Percentiles rank a stretch among this genome's conserved stretches.
Evolutionary conservation across 768 basidiomycete species (phyloP).

Genomic region (Galerina marginata): DNA sequence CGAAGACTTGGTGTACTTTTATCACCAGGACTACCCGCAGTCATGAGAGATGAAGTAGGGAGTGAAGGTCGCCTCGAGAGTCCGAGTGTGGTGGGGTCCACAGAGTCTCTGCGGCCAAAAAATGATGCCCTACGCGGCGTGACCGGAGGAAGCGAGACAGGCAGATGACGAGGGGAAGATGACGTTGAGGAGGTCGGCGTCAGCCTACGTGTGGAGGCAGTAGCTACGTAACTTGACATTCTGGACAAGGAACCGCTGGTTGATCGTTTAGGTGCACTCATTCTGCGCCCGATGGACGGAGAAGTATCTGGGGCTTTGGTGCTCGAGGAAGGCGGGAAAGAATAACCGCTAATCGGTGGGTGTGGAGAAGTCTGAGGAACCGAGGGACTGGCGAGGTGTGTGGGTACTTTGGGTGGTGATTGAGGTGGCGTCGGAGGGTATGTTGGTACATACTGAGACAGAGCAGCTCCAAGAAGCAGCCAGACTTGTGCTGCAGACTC

Average conservation of each 20-base stretch:
- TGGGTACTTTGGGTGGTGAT: slow-evolving; percentile 20
- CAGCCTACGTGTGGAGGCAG: slow-evolving; percentile 50
- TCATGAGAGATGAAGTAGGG: slow-evolving; percentile 33
- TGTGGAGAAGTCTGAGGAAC: slow-evolving; percentile 18
- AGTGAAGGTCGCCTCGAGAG: slow-evolving; percentile 20
- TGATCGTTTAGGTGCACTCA: slow-evolving; percentile 24
- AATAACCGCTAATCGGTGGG: slow-evolving; percentile 11
- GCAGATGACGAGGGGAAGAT: slow-evolving; percentile 57
- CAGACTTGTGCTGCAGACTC: slow-evolving; percentile 66
- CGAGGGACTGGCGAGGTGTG: slow-evolving; percentile 7
- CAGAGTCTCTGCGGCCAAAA: slow-evolving; percentile 42
- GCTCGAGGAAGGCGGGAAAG: slow-evolving; percentile 18
- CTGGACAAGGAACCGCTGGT: slow-evolving; percentile 20
- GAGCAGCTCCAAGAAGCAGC: slow-evolving; percentile 64
- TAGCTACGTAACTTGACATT: slow-evolving; percentile 26
- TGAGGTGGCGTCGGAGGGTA: slow-evolving; percentile 30
- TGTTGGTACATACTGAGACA: slow-evolving; percentile 54
- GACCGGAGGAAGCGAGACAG: slow-evolving; percentile 48
- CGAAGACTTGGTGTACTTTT: slow-evolving; percentile 48
- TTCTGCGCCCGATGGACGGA: slow-evolving; percentile 7
- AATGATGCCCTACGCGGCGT: slow-evolving; percentile 47
- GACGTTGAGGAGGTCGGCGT: slow-evolving; percentile 65
- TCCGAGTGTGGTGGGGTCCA: slow-evolving; percentile 29
- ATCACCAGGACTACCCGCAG: slow-evolving; percentile 47
- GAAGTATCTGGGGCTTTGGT: slow-evolving; percentile 13